phyloP scores from a whole-genome alignment of 164 flowering plant genomes.

The Piper betle region DNA sequence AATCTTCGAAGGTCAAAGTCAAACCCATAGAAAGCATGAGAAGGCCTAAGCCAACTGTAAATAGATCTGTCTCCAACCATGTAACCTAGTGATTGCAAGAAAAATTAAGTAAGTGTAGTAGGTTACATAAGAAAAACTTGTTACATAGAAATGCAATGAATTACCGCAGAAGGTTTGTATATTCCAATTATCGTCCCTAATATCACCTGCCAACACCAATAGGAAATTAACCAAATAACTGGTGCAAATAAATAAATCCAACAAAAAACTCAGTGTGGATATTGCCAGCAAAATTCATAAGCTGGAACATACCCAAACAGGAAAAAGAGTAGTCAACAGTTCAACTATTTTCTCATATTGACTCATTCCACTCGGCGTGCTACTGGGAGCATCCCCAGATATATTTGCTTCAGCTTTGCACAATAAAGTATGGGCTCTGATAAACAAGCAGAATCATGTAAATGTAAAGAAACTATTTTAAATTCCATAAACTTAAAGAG shows the following conservation, averaged over 20 bases:
- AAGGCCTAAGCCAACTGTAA: conserved; percentile 86
- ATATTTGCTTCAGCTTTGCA: conserved; percentile 63
- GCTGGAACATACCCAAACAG: conserved; percentile 64
- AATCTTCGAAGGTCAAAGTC: conserved; percentile 95
- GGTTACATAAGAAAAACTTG: conserved; percentile 1
- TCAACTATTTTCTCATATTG: conserved; percentile 74
- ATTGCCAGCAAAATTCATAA: neutral
- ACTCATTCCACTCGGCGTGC: conserved; percentile 36
- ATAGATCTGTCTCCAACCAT: conserved; percentile 90
- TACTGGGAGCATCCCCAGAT: conserved; percentile 54
- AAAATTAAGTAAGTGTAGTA: neutral
- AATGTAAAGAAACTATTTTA: too few species aligned
- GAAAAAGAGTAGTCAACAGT: conserved; percentile 85
- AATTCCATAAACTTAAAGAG: too few species aligned
- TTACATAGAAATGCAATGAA: neutral
- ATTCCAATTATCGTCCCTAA: conserved; percentile 83
- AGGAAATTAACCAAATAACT: neutral
- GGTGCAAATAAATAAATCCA: neutral
- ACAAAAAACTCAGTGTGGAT: too few species aligned
- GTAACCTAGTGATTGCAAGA: conserved; percentile 42
- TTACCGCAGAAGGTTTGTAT: conserved; percentile 87
- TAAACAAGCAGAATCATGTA: neutral
- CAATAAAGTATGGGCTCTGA: conserved; percentile 29
- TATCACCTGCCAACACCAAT: conserved; percentile 47
- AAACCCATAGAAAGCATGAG: conserved; percentile 99